These are phyloP conservation scores for Didymella pinodella DNA, from an alignment of 2,329 filamentous ascomycete species.

Conservation along the genomic window DNA sequence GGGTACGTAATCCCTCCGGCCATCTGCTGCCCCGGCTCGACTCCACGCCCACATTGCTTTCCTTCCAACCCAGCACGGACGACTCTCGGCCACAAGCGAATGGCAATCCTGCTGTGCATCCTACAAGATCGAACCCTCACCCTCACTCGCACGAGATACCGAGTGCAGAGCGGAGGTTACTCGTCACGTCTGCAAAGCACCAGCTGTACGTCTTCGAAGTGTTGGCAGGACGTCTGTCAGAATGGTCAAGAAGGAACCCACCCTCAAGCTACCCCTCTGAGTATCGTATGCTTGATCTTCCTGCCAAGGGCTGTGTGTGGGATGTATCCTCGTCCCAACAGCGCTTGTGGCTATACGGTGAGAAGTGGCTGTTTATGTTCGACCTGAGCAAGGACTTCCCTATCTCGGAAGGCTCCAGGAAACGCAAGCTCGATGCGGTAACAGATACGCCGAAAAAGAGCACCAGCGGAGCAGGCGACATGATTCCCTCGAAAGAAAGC, in stretches of 20 bases:
- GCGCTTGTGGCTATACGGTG: slow-evolving; percentile 87
- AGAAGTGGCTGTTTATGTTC: slow-evolving; percentile 89
- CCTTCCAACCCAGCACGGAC: slow-evolving; percentile 54
- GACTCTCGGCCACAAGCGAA: slow-evolving; percentile 44
- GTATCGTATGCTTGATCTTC: slow-evolving; percentile 77
- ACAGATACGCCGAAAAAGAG: slow-evolving; percentile 40
- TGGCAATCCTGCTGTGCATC: slow-evolving; percentile 59
- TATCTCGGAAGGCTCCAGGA: slow-evolving; percentile 35
- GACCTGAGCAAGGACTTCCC: slow-evolving; percentile 76
- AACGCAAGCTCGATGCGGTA: slow-evolving; percentile 40
- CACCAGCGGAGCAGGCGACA: slow-evolving; percentile 63
- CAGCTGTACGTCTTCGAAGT: slow-evolving; percentile 82
- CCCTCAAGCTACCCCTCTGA: slow-evolving; percentile 75
- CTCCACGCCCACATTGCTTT: slow-evolving; percentile 55
- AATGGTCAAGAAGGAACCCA: slow-evolving; percentile 87
- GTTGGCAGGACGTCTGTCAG: slow-evolving; percentile 75
- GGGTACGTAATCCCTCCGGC: slow-evolving; percentile 77
- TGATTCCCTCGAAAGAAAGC: slow-evolving; percentile 57
- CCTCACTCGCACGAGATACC: slow-evolving; percentile 65
- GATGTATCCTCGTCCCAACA: slow-evolving; percentile 64
- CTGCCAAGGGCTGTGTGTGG: slow-evolving; percentile 86
- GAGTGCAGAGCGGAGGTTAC: slow-evolving; percentile 61
- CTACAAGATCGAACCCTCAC: slow-evolving; percentile 60
- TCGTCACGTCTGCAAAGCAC: slow-evolving; percentile 69
- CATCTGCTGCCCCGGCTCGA: slow-evolving; percentile 57